Conservation (phyloP, 2,329 filamentous ascomycete genomes). For the Cadophora sp. region DNA sequence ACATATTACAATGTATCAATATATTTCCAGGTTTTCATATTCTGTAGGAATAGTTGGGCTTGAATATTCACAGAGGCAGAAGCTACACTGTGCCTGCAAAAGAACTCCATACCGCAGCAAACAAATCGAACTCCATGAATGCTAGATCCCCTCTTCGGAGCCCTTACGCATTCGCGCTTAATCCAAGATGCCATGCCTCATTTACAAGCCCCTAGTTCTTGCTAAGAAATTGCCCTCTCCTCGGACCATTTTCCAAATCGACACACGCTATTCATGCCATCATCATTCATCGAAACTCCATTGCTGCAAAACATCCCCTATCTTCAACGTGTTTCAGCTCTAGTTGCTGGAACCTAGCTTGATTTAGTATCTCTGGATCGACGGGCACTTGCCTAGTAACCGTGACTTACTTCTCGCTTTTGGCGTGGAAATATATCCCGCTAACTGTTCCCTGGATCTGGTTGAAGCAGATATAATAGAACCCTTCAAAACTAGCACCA, state of each 20-base stretch:
- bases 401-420: slow-evolving; percentile 87
- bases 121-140: slow-evolving; percentile 29
- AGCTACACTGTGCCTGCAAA: slow-evolving; percentile 4
- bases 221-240: slow-evolving; percentile 16
- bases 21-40: not conserved
- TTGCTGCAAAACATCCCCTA: slow-evolving; percentile 79
- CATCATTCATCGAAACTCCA: slow-evolving; percentile 82
- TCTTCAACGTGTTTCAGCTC: slow-evolving; percentile 89
- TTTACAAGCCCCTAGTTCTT: slow-evolving; percentile 23
- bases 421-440: slow-evolving; percentile 97
- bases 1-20: not conserved
- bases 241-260: slow-evolving; percentile 19
- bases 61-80: slow-evolving; percentile 14
- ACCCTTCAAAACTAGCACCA: slow-evolving; percentile 96
- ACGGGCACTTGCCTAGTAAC: not conserved
- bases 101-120: slow-evolving; percentile 22
- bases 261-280: slow-evolving; percentile 34
- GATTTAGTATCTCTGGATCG: not conserved
- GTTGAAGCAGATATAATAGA: slow-evolving; percentile 99
- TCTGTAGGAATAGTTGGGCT: not conserved
- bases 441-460: slow-evolving; percentile 85
- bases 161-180: slow-evolving; percentile 23
- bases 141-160: slow-evolving; percentile 17
- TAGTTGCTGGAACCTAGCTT: slow-evolving; percentile 84
- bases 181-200: slow-evolving; percentile 24